These are phyloP conservation scores for Saturnispora besseyi DNA, from an alignment of 805 yeast species.

Conservation along the genomic window DNA sequence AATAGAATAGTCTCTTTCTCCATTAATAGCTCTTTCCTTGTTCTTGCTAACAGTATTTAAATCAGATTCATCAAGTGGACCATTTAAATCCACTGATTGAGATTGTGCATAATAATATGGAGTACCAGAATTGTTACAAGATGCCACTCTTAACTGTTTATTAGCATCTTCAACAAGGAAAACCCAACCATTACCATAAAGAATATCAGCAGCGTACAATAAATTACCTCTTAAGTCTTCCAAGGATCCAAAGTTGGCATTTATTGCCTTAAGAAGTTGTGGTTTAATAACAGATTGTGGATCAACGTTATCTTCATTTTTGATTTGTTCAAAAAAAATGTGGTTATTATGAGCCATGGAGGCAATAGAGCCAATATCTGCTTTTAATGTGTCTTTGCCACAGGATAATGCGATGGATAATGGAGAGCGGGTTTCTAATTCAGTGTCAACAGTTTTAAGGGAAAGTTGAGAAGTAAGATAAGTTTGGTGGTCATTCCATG, in stretches of 20 bases:
- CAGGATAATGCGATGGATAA: conserved; percentile 61
- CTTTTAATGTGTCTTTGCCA: conserved; percentile 54
- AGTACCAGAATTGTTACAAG: conserved; percentile 66
- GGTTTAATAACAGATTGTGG: conserved; percentile 20
- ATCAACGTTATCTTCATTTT: conserved; percentile 15
- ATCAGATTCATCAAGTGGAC: conserved; percentile 52
- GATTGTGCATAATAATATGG: conserved; percentile 63
- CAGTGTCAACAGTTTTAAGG: conserved; percentile 65
- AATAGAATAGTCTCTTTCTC: conserved; percentile 51
- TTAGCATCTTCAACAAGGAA: conserved; percentile 59
- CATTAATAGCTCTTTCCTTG: conserved; percentile 17
- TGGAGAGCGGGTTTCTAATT: conserved; percentile 66
- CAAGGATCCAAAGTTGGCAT: conserved; percentile 33
- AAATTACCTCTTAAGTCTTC: conserved; percentile 45
- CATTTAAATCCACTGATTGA: conserved; percentile 69
- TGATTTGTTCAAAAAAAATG: conserved; percentile 64
- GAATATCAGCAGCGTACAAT: conserved; percentile 40
- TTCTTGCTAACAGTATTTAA: conserved; percentile 37
- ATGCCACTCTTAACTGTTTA: conserved; percentile 45
- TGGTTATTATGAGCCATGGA: conserved; percentile 92
- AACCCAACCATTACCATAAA: conserved; percentile 67
- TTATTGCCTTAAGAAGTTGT: conserved; percentile 26
- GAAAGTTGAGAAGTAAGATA: conserved; percentile 52
- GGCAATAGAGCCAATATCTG: conserved; percentile 75
- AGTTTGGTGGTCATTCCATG: conserved; percentile 79